Base-by-base conservation (phyloP, 805 yeast species). In the Blastobotrys peoriensis region DNA sequence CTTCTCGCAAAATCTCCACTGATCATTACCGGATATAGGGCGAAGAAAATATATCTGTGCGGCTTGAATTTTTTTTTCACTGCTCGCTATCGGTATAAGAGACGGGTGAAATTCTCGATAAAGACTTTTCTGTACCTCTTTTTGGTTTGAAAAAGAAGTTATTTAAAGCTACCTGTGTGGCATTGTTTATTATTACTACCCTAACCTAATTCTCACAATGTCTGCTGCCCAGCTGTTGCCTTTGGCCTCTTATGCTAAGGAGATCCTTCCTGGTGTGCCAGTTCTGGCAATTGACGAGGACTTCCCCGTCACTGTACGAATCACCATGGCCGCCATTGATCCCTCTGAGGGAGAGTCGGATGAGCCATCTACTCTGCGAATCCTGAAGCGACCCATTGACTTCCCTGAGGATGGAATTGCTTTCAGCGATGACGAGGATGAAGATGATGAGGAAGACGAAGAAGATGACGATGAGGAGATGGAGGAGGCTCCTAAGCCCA, bases 311-410 rank as follows among this genome's bases (percentile, higher is more conserved):
- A 83, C 97, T 50, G 79, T 91, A 56, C 85, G 95, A 68, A 66
- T 91, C 59, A 89, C 98, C 43, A 76, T 91, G 77, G 98, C 96
- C 52, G 95, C 98, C 49, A 74, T 93, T 59, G 96, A 91, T 69
- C 95, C 96, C 51, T 85, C 81, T 60, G 60, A 66, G 38, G 75
- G 94, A 23, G 79, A 77, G 56, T 96, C 87, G 58, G 68, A 61
- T 46, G 60, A 53, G 40, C 97, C 98, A 54, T 81, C 95, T 25
- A 87, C 96, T 58, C 75, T 93, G 62, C 83, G 95, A 72, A 76
- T 91, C 61, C 76, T 91, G 64, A 88, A 86, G 77, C 81, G 80
- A 62, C 74, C 64, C 71, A 71, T 52, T 34, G 61, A 59, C 33
- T 50, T 58, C 43, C 55, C 57, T 27, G 52, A 43, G 17, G 54